A percentile compares a stretch with the other conserved stretches of the same genome.
These are phyloP conservation scores for Metschnikowia continentalis DNA, from an alignment of 805 yeast species.

Conservation along the genomic window DNA sequence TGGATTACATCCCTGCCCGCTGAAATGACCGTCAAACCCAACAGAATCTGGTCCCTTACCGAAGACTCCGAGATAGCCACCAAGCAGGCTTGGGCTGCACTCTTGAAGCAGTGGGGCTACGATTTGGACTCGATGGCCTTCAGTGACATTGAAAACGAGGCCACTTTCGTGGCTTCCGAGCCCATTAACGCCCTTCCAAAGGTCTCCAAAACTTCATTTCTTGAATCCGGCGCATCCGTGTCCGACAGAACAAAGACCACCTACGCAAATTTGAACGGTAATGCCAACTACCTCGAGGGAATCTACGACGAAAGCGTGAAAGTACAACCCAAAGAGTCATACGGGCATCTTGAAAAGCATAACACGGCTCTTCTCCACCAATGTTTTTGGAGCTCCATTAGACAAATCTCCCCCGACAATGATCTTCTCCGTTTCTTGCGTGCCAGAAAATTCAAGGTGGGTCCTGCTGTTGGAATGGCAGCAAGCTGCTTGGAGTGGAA, in stretches of 20 bases:
- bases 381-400: conserved; percentile 11
- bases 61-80: conserved; percentile 57
- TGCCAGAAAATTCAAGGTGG: conserved; percentile 17
- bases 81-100: conserved; percentile 69
- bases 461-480: conserved; percentile 12
- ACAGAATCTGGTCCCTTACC: conserved; percentile 22
- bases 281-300: conserved; percentile 6
- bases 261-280: conserved; percentile 11
- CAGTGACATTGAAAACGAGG: conserved; percentile 10
- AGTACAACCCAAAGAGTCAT: conserved; percentile 6
- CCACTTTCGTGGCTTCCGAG: conserved; percentile 12
- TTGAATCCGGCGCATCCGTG: conserved; percentile 8
- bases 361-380: conserved; percentile 15
- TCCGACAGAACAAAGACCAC: conserved; percentile 10
- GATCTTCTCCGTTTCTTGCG: conserved; percentile 17
- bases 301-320: conserved; percentile 11
- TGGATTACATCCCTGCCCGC: not conserved
- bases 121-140: conserved; percentile 12
- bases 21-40: conserved; percentile 10
- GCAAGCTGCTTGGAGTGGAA: conserved; percentile 17
- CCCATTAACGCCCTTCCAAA: conserved; percentile 13
- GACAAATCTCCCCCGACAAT: conserved; percentile 17
- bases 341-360: conserved; percentile 9
- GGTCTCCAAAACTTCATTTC: conserved; percentile 8
- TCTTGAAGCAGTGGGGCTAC: conserved; percentile 41